These are phyloP conservation scores for Nemania abortiva DNA, from an alignment of 2,329 filamentous ascomycete genomes.

Conservation along the genomic window DNA sequence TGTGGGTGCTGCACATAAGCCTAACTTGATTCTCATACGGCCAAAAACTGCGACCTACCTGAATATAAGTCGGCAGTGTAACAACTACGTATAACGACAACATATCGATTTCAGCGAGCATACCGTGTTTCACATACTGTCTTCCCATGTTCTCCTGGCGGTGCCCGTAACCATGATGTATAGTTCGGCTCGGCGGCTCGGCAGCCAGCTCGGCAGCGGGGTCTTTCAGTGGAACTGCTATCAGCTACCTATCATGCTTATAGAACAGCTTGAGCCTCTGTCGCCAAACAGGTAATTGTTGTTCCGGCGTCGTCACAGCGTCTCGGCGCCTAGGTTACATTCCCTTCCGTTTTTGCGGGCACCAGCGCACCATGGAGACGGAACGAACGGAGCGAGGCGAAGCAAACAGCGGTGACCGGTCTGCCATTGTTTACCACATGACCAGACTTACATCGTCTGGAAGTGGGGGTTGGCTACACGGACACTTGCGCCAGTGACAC, in stretches of 20 bases:
- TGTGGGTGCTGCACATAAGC: not conserved
- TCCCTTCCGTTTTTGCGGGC: not conserved
- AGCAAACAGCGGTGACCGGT: slow-evolving; percentile 23
- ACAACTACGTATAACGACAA: not conserved
- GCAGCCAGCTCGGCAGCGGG: slow-evolving; percentile 36
- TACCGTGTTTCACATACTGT: not conserved
- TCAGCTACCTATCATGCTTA: not conserved
- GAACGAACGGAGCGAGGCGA: slow-evolving; percentile 14
- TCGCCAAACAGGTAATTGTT: slow-evolving; percentile 1
- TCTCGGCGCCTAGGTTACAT: slow-evolving; percentile 24
- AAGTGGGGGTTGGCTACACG: slow-evolving; percentile 12
- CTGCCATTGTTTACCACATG: not conserved
- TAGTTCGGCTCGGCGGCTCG: slow-evolving; percentile 29
- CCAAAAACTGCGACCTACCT: too few species aligned
- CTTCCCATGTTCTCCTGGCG: slow-evolving; percentile 3
- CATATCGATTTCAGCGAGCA: not conserved
- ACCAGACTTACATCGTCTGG: not conserved
- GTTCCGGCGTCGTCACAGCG: slow-evolving; percentile 15
- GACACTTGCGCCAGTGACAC: not conserved
- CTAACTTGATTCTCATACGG: not conserved
- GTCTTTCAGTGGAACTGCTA: slow-evolving; percentile 16
- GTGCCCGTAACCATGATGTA: slow-evolving; percentile 23
- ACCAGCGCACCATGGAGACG: not conserved
- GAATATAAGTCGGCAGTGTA: not conserved
- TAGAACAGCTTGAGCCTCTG: slow-evolving; percentile 14